Evolutionary conservation across 2,329 filamentous ascomycete genomes (phyloP).

Genomic region (Stagonosporopsis vannaccii): DNA sequence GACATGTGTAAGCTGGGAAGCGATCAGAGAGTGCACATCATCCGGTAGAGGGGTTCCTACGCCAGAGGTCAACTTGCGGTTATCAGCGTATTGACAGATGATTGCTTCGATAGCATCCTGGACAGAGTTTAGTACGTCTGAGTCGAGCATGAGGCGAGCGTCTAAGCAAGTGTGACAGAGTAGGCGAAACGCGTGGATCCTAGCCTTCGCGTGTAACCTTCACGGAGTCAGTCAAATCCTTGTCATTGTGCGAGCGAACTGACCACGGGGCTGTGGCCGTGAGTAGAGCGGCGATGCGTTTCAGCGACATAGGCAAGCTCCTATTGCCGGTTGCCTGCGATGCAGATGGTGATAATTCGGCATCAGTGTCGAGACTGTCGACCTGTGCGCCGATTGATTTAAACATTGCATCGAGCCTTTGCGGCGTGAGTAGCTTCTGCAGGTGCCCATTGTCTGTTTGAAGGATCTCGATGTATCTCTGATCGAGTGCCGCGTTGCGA

Average conservation of each 20-base stretch:
- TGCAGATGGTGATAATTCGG: conserved; percentile 17
- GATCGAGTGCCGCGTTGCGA: conserved; percentile 45
- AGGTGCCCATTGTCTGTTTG: conserved; percentile 38
- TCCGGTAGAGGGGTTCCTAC: conserved; percentile 29
- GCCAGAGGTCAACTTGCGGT: conserved; percentile 28
- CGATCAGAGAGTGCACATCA: conserved; percentile 31
- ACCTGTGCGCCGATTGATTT: conserved; percentile 61
- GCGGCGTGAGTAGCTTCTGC: conserved; percentile 49
- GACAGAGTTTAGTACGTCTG: conserved; percentile 27
- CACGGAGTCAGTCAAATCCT: conserved; percentile 10
- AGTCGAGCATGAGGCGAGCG: conserved; percentile 34
- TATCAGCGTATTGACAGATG: conserved; percentile 36
- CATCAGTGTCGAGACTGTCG: conserved; percentile 4
- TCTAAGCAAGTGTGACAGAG: conserved; percentile 44
- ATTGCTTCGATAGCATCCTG: conserved; percentile 45
- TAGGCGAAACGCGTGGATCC: conserved; percentile 33
- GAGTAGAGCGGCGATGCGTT: conserved; percentile 33
- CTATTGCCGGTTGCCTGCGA: conserved; percentile 15
- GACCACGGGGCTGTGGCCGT: conserved; percentile 37
- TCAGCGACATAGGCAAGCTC: conserved; percentile 32
- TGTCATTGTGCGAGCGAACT: background rate
- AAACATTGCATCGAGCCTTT: conserved; percentile 62
- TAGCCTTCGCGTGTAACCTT: conserved; percentile 33
- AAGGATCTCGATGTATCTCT: conserved; percentile 45
- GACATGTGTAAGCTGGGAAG: conserved; percentile 35